A percentile compares a stretch with the other conserved stretches of the same genome.
phyloP scores from a whole-genome alignment of 768 basidiomycete species.

The Trametes cubensis region DNA sequence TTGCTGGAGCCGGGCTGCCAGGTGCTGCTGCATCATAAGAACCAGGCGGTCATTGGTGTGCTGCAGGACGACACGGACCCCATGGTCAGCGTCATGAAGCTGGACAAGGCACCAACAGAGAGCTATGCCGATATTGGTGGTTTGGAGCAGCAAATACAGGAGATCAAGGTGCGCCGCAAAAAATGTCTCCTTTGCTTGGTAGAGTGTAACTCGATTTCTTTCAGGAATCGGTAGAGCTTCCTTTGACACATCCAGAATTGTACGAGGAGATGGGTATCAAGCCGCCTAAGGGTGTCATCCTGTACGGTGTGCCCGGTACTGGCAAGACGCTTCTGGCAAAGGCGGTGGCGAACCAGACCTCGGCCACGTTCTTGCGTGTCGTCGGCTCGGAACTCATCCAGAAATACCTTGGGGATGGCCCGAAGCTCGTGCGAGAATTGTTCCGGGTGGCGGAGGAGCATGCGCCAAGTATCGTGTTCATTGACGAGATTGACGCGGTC shows the following conservation, averaged over 20 bases:
- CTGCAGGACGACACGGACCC: conserved; percentile 95
- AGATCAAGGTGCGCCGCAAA: conserved; percentile 78
- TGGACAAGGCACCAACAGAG: conserved; percentile 98
- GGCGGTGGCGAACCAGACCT: conserved; percentile 97
- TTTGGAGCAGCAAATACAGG: conserved; percentile 94
- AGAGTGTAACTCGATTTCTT: background rate
- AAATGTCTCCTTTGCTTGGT: background rate
- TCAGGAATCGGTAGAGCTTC: conserved; percentile 97
- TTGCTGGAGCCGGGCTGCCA: conserved; percentile 94
- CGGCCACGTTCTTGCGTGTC: conserved; percentile 95
- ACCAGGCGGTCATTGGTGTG: conserved; percentile 92
- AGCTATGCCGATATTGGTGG: conserved; percentile 99
- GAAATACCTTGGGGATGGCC: conserved; percentile 98
- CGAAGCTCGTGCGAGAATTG: conserved; percentile 95
- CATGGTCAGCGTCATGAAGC: conserved; percentile 96
- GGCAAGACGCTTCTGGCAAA: conserved; percentile 98
- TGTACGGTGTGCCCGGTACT: conserved; percentile 97
- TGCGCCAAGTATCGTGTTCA: conserved; percentile 98
- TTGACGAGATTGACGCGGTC: conserved; percentile 98
- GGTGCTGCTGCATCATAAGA: conserved; percentile 95
- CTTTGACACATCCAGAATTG: conserved; percentile 94
- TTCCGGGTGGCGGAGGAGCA: conserved; percentile 98
- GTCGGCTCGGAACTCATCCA: conserved; percentile 98
- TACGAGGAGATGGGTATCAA: conserved; percentile 99
- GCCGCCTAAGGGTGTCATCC: conserved; percentile 99